Conservation (phyloP, 345 rosid genomes). For the Eucalyptus sp. region DNA sequence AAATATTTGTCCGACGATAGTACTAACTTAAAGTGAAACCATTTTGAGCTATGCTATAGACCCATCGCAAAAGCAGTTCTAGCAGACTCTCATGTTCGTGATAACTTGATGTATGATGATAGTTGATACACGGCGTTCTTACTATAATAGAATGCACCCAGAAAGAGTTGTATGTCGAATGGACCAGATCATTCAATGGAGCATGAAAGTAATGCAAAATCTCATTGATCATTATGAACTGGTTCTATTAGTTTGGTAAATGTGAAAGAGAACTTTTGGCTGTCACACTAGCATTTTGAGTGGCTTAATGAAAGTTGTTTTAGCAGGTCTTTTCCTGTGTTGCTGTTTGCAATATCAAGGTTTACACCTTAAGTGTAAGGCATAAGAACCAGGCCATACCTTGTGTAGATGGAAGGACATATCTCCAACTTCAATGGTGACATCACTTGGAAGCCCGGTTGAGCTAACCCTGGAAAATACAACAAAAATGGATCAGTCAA, state of each 20-base stretch:
- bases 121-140: neutral
- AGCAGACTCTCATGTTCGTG: neutral
- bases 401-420: conserved; percentile 71
- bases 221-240: neutral
- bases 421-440: conserved; percentile 57
- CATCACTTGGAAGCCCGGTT: conserved; percentile 79
- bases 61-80: neutral
- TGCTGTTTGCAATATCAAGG: neutral
- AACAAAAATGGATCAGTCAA: neutral
- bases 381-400: conserved; percentile 16
- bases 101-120: neutral
- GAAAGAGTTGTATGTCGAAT: neutral
- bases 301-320: neutral
- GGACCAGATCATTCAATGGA: neutral
- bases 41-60: neutral
- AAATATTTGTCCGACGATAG: neutral
- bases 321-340: neutral
- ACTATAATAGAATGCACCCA: neutral
- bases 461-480: conserved; percentile 51
- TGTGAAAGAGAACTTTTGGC: neutral
- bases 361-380: neutral
- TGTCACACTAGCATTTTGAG: neutral
- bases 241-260: neutral
- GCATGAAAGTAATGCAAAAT: neutral
- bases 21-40: neutral